A percentile compares a stretch with the other conserved stretches of the same genome.
Conservation (phyloP, 495 filamentous ascomycete genomes). For the Entonaema liquescens region DNA sequence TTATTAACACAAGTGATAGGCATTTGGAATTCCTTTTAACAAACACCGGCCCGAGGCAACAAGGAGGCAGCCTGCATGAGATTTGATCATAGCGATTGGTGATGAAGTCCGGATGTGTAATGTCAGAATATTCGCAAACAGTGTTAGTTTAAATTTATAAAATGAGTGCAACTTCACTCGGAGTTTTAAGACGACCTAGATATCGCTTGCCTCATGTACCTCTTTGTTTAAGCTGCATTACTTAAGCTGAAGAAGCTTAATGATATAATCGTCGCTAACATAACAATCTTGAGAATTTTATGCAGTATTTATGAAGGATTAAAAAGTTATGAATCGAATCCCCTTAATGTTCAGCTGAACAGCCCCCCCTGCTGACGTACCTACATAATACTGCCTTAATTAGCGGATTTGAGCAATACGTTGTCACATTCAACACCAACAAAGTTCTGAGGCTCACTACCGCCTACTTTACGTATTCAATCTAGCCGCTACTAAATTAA, state of each 20-base stretch:
- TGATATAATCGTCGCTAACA: too few species aligned
- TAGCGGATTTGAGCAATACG: neutral
- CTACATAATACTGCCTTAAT: neutral
- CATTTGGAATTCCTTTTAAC: too few species aligned
- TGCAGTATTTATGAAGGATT: neutral
- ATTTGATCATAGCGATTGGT: neutral
- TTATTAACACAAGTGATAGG: constrained; percentile 17
- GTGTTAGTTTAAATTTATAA: neutral
- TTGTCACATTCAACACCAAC: neutral
- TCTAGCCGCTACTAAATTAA: too few species aligned
- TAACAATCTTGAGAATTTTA: neutral
- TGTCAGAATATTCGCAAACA: neutral
- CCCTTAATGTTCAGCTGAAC: neutral
- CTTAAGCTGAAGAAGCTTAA: neutral
- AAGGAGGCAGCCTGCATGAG: constrained; percentile 15
- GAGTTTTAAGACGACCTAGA: neutral
- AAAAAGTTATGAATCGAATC: neutral
- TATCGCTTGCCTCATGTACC: neutral
- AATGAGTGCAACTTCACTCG: neutral
- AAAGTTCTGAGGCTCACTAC: neutral
- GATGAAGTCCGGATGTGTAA: neutral
- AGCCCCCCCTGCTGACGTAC: neutral
- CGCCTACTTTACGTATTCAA: too few species aligned
- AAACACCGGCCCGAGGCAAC: constrained; percentile 4
- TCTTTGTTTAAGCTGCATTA: neutral